phyloP scores from a whole-genome alignment of 768 basidiomycete species.

The Rhodotorula taiwanensis region DNA sequence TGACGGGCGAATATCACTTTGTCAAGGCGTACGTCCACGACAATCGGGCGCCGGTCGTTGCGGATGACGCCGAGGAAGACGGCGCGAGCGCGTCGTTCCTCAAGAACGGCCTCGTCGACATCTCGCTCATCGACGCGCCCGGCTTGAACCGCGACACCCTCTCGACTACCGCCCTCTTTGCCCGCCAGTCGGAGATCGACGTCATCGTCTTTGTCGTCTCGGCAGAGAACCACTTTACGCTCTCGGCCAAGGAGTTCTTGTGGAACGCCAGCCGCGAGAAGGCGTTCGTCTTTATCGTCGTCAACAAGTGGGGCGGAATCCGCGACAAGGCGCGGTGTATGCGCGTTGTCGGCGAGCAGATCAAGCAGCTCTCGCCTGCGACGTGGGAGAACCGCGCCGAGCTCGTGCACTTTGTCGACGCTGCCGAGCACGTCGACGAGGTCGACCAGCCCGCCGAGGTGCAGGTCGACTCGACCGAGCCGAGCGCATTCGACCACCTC shows the following conservation, averaged over 20 bases:
- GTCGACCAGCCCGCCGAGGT: slow-evolving; percentile 43
- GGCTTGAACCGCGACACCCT: slow-evolving; percentile 91
- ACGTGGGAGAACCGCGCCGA: slow-evolving; percentile 86
- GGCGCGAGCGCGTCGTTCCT: slow-evolving; percentile 29
- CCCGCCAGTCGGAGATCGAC: slow-evolving; percentile 95
- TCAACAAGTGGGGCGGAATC: slow-evolving; percentile 95
- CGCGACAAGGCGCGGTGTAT: slow-evolving; percentile 89
- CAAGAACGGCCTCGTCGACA: slow-evolving; percentile 64
- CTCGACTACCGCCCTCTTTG: slow-evolving; percentile 90
- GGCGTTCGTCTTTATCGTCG: slow-evolving; percentile 95
- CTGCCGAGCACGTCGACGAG: slow-evolving; percentile 51
- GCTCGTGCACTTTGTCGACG: slow-evolving; percentile 97
- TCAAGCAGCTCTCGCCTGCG: slow-evolving; percentile 81
- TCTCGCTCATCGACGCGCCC: slow-evolving; percentile 96
- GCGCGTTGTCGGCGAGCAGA: slow-evolving; percentile 81
- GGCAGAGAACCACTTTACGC: slow-evolving; percentile 96
- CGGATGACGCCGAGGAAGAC: slow-evolving; percentile 50
- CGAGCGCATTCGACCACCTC: slow-evolving; percentile 66
- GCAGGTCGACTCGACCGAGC: slow-evolving; percentile 1
- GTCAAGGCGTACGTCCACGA: slow-evolving; percentile 87
- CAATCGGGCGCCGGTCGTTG: slow-evolving; percentile 61
- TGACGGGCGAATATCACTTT: slow-evolving; percentile 64
- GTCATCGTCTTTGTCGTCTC: slow-evolving; percentile 97
- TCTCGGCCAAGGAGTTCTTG: slow-evolving; percentile 90
- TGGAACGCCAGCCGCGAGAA: slow-evolving; percentile 90